Percentiles rank a stretch among this genome's conserved stretches.
These are phyloP conservation scores for Intubia oerlemansii DNA, from an alignment of 2,329 filamentous ascomycete genomes.

Conservation along the genomic window DNA sequence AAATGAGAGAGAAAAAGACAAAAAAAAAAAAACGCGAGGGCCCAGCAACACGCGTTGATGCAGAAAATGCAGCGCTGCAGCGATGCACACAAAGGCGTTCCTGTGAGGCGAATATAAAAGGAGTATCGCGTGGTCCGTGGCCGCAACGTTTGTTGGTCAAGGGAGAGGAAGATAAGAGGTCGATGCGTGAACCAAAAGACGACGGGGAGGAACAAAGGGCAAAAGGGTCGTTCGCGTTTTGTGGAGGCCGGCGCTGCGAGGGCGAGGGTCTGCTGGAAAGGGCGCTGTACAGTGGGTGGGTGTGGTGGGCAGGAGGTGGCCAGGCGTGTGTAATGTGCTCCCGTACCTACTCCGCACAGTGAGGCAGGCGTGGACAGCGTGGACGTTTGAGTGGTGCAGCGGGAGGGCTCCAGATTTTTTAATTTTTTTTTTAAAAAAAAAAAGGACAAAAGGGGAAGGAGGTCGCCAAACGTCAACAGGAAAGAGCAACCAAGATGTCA, in stretches of 20 bases:
- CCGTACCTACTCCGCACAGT: too few species aligned
- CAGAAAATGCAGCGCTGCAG: not conserved
- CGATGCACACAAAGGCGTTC: too few species aligned
- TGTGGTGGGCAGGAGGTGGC: too few species aligned
- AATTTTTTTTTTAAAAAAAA: slow-evolving; percentile 1
- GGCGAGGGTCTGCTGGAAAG: too few species aligned
- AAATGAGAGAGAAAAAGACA: not conserved
- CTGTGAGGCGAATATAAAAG: too few species aligned
- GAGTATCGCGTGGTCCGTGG: too few species aligned
- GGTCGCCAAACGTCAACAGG: not conserved
- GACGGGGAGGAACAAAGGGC: not conserved
- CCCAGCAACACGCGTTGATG: not conserved
- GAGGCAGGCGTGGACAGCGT: not conserved
- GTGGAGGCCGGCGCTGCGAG: too few species aligned
- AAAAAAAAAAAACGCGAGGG: not conserved
- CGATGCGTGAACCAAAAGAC: not conserved
- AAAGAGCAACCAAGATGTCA: not conserved
- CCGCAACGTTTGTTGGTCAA: too few species aligned
- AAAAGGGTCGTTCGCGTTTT: too few species aligned
- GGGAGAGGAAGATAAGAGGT: not conserved
- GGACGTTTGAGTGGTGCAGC: not conserved
- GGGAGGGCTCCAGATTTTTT: not conserved
- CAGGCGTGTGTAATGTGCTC: too few species aligned
- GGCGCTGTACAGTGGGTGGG: too few species aligned
- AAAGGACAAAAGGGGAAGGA: not conserved